A percentile compares a stretch with the other conserved stretches of the same genome.
Evolutionary conservation across 2,329 filamentous ascomycete species (phyloP).

Genomic region (Penicillium sp.): DNA sequence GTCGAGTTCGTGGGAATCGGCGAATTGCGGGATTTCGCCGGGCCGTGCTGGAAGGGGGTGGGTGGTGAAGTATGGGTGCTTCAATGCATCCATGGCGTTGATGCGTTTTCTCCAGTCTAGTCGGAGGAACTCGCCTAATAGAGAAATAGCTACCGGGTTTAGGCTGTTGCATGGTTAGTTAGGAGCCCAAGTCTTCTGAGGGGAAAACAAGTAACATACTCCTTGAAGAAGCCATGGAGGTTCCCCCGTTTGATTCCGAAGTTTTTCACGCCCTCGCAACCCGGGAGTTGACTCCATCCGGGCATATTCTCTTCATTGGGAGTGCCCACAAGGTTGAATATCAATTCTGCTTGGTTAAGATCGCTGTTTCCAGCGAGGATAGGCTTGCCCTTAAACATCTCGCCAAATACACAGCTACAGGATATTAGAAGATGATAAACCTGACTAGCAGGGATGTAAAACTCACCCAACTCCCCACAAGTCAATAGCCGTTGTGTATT

Average conservation of each 20-base stretch:
- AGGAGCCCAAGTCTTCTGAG: background rate
- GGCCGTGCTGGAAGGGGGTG: constrained; percentile 75
- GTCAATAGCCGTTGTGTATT: constrained; percentile 96
- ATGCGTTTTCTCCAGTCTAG: constrained; percentile 86
- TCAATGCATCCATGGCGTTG: constrained; percentile 89
- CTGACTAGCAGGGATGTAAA: background rate
- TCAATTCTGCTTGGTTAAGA: constrained; percentile 82
- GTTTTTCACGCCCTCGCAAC: constrained; percentile 68
- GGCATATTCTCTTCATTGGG: constrained; percentile 92
- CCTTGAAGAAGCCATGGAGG: constrained; percentile 70
- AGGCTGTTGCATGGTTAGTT: constrained; percentile 44
- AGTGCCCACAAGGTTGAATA: constrained; percentile 87
- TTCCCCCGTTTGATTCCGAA: constrained; percentile 63
- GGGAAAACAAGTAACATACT: constrained; percentile 47
- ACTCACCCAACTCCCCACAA: constrained; percentile 94
- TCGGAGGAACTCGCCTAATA: constrained; percentile 77
- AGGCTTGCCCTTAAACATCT: constrained; percentile 93
- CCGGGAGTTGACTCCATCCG: constrained; percentile 78
- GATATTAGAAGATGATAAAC: background rate
- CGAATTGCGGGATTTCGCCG: constrained; percentile 83
- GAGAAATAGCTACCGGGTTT: constrained; percentile 68
- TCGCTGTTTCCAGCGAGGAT: constrained; percentile 90
- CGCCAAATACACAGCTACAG: constrained; percentile 86
- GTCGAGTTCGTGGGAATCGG: constrained; percentile 96
- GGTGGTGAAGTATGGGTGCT: constrained; percentile 87